phyloP scores from a whole-genome alignment of 176 grass and related monocot species.

The Eleusine indica region DNA sequence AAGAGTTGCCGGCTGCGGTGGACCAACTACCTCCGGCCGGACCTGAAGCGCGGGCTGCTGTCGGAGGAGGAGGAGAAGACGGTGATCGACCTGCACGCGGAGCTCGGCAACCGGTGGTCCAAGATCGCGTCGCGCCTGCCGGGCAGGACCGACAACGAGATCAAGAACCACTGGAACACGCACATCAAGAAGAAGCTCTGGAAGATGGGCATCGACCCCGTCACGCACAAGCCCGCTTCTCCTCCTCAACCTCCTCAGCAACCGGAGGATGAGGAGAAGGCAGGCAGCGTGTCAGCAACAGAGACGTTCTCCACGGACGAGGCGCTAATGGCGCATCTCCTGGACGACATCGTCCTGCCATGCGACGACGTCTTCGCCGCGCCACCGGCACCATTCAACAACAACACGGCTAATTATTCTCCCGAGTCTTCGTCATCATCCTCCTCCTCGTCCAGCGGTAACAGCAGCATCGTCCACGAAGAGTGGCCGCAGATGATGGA shows the following conservation, averaged over 20 bases:
- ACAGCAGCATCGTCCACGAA: slow-evolving; percentile 29
- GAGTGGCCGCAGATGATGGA: slow-evolving; percentile 55
- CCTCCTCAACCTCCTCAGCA: slow-evolving; percentile 4
- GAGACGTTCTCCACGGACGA: slow-evolving; percentile 62
- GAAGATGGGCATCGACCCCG: slow-evolving; percentile 86
- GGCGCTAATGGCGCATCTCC: slow-evolving; percentile 50
- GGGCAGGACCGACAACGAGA: slow-evolving; percentile 89
- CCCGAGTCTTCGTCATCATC: slow-evolving; percentile 37
- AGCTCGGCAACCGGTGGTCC: slow-evolving; percentile 95
- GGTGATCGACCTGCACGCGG: slow-evolving; percentile 83
- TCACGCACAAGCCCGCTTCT: slow-evolving; percentile 50
- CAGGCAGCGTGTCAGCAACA: not conserved
- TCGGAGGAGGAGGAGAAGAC: slow-evolving; percentile 67
- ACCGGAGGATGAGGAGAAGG: slow-evolving; percentile 13
- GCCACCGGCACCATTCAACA: not conserved
- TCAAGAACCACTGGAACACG: slow-evolving; percentile 96
- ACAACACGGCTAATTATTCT: slow-evolving; percentile 6
- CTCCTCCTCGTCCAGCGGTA: slow-evolving; percentile 38
- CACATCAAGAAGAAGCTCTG: slow-evolving; percentile 92
- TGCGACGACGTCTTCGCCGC: not conserved
- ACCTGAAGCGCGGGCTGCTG: slow-evolving; percentile 75
- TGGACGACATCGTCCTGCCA: slow-evolving; percentile 56
- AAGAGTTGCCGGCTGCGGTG: slow-evolving; percentile 91
- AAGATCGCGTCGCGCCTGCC: slow-evolving; percentile 85
- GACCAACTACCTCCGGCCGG: slow-evolving; percentile 91